Evolutionary conservation across 2,329 filamentous ascomycete species (phyloP), one percentile per base, ranked within the genome.

Genomic region (Chrysosporium keratinophilum): DNA sequence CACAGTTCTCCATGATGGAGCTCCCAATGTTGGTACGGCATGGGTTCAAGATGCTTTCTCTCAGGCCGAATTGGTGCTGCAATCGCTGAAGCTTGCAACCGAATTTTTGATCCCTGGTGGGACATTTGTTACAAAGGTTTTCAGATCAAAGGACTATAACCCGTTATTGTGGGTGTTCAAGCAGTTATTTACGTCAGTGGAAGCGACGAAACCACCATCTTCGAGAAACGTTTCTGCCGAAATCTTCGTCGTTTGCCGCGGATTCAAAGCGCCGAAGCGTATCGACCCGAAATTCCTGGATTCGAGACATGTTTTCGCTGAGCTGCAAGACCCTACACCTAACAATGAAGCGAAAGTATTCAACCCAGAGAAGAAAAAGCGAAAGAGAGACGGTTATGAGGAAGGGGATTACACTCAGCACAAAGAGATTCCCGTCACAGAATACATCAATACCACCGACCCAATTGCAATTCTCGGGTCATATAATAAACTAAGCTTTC

Each of bases 11-110:
- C 93, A 98, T 73, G 93, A 98, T 68, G 93, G 93, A 71, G 93
- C 93, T 0, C 93, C 93, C 45, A 98, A 98, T 64, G 93, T 98
- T 55, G 93, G 93, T 82, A 91, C 89, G 0, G 90, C 93, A 0
- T 98, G 93, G 93, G 86, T 90, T 42, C 93, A 98, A 73, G 93
- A 98, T 76, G 93, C 93, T 43, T 98, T 95, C 78, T 91, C 91
- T 58, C 93, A 98, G 72, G 93, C 91, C 56, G 91, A 97, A 72
- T 76, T 98, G 50, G 88, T 87, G 11, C 75, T 98, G 53, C 87
- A 95, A 67, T 86, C 88, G 7, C 78, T 98, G 78, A 95, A 94
- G 69, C 76, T 98, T 54, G 93, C 93, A 2, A 95, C 89, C 0
- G 91, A 98, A 61, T 98, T 98, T 62, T 73, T 98, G 55, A 78